Evolutionary conservation across 441 rosid genomes (phyloP).

Genomic region (Mallotus repandus): DNA sequence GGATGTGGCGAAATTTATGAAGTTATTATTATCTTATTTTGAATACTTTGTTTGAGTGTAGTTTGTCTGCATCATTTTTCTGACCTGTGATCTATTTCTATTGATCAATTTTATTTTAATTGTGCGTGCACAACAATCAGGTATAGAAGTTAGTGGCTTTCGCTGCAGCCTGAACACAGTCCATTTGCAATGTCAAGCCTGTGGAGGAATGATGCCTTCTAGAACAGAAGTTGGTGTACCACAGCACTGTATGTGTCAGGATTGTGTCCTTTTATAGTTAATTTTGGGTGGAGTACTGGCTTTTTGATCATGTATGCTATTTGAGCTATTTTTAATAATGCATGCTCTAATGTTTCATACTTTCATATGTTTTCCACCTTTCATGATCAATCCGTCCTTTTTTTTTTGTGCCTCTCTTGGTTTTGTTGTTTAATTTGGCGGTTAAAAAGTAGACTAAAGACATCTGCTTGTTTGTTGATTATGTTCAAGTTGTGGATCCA

Average conservation of each 20-base stretch:
- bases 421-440: not conserved
- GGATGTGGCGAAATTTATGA: not conserved
- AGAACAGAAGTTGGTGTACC: conserved; percentile 60
- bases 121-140: conserved; percentile 34
- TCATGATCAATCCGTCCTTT: not conserved
- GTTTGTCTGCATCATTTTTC: not conserved
- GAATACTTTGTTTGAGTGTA: not conserved
- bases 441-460: not conserved
- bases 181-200: conserved; percentile 78
- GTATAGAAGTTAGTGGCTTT: conserved; percentile 52
- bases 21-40: not conserved
- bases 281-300: not conserved
- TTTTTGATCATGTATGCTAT: not conserved
- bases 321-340: not conserved
- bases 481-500: conserved; percentile 8
- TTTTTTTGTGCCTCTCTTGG: too few relatives aligned
- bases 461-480: not conserved
- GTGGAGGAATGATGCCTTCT: conserved; percentile 85
- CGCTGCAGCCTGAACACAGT: conserved; percentile 56
- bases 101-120: conserved; percentile 14
- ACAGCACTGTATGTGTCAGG: conserved; percentile 67
- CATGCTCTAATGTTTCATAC: not conserved
- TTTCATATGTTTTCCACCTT: not conserved
- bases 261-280: not conserved
- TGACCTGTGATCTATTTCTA: not conserved